Evolutionary conservation across 2,329 filamentous ascomycete genomes (phyloP).

Genomic region (Cladosporium halotolerans): DNA sequence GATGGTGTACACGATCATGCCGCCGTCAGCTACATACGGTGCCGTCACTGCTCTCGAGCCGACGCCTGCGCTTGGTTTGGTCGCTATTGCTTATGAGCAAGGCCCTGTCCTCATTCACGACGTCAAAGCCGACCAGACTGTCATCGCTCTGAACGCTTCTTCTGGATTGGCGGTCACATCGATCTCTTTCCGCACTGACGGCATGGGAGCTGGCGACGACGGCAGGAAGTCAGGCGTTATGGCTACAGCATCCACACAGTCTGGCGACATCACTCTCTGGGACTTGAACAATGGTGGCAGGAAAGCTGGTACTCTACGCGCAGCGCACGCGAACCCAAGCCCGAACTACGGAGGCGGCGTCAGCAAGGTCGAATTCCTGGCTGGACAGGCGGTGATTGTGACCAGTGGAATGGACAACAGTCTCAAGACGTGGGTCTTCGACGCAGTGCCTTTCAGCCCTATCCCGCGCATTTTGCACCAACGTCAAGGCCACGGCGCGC

Average conservation of each 20-base stretch:
- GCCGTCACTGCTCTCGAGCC: conserved; percentile 82
- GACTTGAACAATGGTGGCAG: conserved; percentile 85
- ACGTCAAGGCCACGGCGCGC: conserved; percentile 80
- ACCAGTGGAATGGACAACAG: conserved; percentile 92
- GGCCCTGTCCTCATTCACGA: conserved; percentile 78
- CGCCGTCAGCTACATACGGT: conserved; percentile 65
- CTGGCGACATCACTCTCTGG: conserved; percentile 91
- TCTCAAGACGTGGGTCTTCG: conserved; percentile 93
- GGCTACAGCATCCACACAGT: conserved; percentile 75
- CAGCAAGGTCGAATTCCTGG: conserved; percentile 80
- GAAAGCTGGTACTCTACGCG: conserved; percentile 77
- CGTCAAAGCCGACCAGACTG: conserved; percentile 66
- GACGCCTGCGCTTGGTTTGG: conserved; percentile 72
- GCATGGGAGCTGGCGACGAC: conserved; percentile 79
- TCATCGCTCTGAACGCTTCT: conserved; percentile 55
- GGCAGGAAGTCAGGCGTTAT: conserved; percentile 83
- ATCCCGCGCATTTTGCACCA: conserved; percentile 79
- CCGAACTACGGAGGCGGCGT: conserved; percentile 73
- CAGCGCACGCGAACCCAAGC: conserved; percentile 73
- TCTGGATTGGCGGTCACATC: conserved; percentile 62
- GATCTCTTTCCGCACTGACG: conserved; percentile 87
- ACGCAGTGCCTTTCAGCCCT: conserved; percentile 82
- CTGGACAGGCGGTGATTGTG: conserved; percentile 81
- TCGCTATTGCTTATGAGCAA: conserved; percentile 80
- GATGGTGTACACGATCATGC: conserved; percentile 81